Evolutionary conservation across 1,139 yeast genomes (phyloP), one percentile per base, ranked within the genome.

Genomic region (Hanseniaspora gamundiae): DNA sequence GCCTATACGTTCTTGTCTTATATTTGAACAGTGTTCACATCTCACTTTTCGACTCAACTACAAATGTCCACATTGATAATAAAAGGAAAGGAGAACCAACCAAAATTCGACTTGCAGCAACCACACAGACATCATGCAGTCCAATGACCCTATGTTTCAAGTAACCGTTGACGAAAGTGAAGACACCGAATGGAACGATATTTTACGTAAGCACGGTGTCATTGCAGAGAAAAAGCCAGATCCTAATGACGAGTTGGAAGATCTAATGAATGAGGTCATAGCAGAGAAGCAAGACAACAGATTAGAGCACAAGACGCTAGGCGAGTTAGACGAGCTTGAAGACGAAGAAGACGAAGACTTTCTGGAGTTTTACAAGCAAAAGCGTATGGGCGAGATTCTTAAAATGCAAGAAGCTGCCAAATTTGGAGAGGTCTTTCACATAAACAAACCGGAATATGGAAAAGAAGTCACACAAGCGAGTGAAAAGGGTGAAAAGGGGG

Each of bases 181-280:
- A 63, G 99, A 91, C 59, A 91, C 98, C 1, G 98, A 91, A 62
- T 91, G 99, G 98, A 91, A 91, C 60, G 99, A 91, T 63, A 87
- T 91, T 51, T 70, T 91, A 41, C 70, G 99, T 51, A 74, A 76
- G 6, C 86, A 88, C 51, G 97, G 97, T 11, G 78, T 91, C 49
- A 86, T 91, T 44, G 98, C 98, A 0, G 88, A 85, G 58, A 78
- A 80, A 54, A 87, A 94, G 28, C 91, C 93, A 20, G 85, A 94
- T 24, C 95, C 95, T 13, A 75, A 94, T 0, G 85, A 74, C 39
- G 83, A 86, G 61, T 62, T 91, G 42, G 97, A 91, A 58, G 88
- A 80, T 52, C 94, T 94, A 1, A 64, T 88, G 39, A 91, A 83
- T 36, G 94, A 84, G 47, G 95, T 95, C 0, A 70, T 87, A 14